phyloP scores from a whole-genome alignment of 441 rosid genomes.

The Erysimum pusillum region DNA sequence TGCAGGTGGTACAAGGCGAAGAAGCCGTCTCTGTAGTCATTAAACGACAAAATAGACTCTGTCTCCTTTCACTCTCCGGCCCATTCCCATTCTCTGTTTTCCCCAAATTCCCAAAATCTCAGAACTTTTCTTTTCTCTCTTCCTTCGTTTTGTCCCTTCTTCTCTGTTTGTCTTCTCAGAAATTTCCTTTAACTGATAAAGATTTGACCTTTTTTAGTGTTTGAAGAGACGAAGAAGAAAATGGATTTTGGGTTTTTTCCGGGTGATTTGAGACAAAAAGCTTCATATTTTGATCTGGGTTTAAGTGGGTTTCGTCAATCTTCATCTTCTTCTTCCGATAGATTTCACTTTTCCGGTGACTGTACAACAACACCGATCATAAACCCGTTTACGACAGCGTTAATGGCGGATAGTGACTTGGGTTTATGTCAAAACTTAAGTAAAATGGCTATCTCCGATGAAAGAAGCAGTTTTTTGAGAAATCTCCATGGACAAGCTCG shows the following conservation, averaged over 20 bases:
- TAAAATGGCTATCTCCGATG: constrained; percentile 55
- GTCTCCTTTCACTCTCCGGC: too few species aligned
- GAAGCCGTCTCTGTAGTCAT: too few species aligned
- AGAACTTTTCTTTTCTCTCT: neutral
- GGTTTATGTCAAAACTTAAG: constrained; percentile 52
- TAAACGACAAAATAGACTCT: too few species aligned
- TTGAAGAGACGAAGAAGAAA: neutral
- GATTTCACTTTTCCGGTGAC: constrained; percentile 44
- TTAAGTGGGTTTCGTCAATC: constrained; percentile 2
- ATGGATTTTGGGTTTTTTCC: constrained; percentile 13
- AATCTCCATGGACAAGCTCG: constrained; percentile 40
- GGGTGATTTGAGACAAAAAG: neutral
- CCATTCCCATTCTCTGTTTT: too few species aligned
- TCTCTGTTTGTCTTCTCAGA: neutral
- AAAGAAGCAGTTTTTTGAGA: constrained; percentile 31
- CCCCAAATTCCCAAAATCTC: neutral
- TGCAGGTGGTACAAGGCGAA: too few species aligned
- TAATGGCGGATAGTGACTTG: constrained; percentile 46
- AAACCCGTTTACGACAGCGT: constrained; percentile 16
- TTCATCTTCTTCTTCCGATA: neutral
- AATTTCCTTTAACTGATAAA: neutral
- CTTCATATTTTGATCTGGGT: neutral
- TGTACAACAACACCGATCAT: constrained; percentile 36
- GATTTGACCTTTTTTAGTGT: neutral
- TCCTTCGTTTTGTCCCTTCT: neutral